Evolutionary conservation across 2,329 filamentous ascomycete species (phyloP).

Genomic region (Ceratocystiopsis sp.): DNA sequence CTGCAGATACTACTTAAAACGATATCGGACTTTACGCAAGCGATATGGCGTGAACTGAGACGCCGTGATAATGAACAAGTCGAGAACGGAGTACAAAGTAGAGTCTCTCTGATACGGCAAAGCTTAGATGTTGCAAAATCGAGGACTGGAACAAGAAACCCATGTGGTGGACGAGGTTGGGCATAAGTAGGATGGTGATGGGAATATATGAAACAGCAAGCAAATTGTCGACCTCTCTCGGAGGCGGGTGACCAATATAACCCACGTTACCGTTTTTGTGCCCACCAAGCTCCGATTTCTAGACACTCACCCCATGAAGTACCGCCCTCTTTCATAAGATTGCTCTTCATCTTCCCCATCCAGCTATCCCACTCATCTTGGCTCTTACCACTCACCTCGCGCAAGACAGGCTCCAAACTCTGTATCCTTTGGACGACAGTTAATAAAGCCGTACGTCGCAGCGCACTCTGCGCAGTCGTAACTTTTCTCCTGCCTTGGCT

Average conservation of each 20-base stretch:
- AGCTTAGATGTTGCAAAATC: too few relatives aligned
- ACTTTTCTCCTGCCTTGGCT: conserved; percentile 29
- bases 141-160: too few relatives aligned
- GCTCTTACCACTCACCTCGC: conserved; percentile 70
- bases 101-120: too few relatives aligned
- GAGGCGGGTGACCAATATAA: conserved; percentile 1
- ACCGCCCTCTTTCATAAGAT: conserved; percentile 63
- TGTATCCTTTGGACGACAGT: conserved; percentile 74
- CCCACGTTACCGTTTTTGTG: conserved; percentile 43
- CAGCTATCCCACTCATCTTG: conserved; percentile 86
- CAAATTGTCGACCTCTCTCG: too few relatives aligned
- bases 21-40: conserved; percentile 71
- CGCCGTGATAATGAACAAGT: background rate
- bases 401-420: conserved; percentile 64
- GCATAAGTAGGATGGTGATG: too few relatives aligned
- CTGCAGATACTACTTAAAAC: conserved; percentile 72
- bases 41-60: conserved; percentile 43
- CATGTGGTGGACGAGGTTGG: too few relatives aligned
- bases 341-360: conserved; percentile 73
- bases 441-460: conserved; percentile 64
- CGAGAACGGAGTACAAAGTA: too few relatives aligned
- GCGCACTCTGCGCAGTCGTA: conserved; percentile 51
- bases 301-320: conserved; percentile 74
- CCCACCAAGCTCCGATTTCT: conserved; percentile 75
- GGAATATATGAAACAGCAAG: too few relatives aligned